Evolutionary conservation across 306 rosid genomes (phyloP).

Genomic region (Quercus wislizeni): DNA sequence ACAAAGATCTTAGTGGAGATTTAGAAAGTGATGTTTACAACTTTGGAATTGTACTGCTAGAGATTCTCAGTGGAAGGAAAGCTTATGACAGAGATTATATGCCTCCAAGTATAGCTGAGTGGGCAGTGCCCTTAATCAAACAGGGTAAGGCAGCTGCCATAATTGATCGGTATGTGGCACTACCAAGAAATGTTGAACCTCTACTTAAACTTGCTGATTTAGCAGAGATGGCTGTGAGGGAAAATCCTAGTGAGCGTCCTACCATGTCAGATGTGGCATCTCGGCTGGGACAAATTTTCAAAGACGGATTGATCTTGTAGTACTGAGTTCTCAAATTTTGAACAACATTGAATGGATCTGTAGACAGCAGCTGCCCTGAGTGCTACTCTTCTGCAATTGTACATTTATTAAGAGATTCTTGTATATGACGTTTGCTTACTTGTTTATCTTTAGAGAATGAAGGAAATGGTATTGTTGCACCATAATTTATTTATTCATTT

Average conservation of each 20-base stretch:
- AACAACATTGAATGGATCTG: background rate
- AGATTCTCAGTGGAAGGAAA: constrained; percentile 88
- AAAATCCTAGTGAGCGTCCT: constrained; percentile 62
- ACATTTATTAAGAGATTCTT: constrained; percentile 51
- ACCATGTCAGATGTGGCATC: constrained; percentile 60
- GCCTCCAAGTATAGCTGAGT: constrained; percentile 63
- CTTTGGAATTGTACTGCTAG: constrained; percentile 75
- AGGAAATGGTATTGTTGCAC: constrained; percentile 36
- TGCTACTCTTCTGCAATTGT: constrained; percentile 38
- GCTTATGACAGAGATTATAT: constrained; percentile 63
- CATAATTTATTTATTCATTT: constrained; percentile 15
- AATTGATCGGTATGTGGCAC: constrained; percentile 53
- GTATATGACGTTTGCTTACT: constrained; percentile 33
- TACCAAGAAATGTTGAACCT: constrained; percentile 83
- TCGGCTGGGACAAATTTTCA: constrained; percentile 81
- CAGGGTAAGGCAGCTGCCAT: constrained; percentile 73
- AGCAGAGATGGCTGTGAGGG: constrained; percentile 66
- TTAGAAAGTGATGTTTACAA: constrained; percentile 57
- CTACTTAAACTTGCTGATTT: constrained; percentile 78
- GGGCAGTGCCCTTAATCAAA: constrained; percentile 84
- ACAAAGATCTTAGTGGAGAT: constrained; percentile 48
- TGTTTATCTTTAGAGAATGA: constrained; percentile 35
- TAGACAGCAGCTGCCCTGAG: constrained; percentile 23
- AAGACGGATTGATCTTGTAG: constrained; percentile 68
- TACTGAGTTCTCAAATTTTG: constrained; percentile 13